Evolutionary conservation across 495 filamentous ascomycete species (phyloP), one percentile per base, ranked within the genome.

Genomic region (Bacidia rubella): DNA sequence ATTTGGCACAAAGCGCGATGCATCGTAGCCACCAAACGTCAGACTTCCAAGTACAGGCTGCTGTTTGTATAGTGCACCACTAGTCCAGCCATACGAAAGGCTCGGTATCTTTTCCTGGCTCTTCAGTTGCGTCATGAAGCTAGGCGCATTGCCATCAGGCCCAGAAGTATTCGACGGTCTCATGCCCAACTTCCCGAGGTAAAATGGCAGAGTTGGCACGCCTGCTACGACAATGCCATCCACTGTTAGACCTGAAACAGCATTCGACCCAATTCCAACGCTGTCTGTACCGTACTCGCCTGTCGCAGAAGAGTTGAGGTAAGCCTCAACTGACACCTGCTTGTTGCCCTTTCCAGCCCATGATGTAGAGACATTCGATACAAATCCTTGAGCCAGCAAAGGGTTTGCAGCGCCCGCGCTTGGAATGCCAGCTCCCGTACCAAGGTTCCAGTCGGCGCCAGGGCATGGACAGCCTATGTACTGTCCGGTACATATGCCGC

Each of bases 11-110:
- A 77, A 78, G 27, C 73, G 63, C 2, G 75, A 71, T 7, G 65
- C 57, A 55, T 81, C 77, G 57, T 78, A 81, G 7, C 77, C 77
- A 12, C 76, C 77, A 40, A 81, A 68, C 11, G 76, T 78, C n/a
- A 81, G 63, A 48, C 73, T 74, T n/a, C 66, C 71, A 32, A 74
- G 68, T 1, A 72, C 68, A 38, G 48, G 49, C 25, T 47, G 41
- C 65, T 63, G 35, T 65, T 70, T 19, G 56, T 80, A 78, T 38
- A 65, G 63, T 20, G 74, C 73, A 23, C 75, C 77, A 19, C 74
- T 74, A 4, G 76, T 78, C 60, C 76, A 79, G 41, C 68, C 71
- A 62, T 68, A 80, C 12, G 70, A 71, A 38, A 71, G 47, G 50
- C 74, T 76, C 12, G 72, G 68, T 3, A 77, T 74, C n/a, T 59